Evolutionary conservation across 768 basidiomycete species (phyloP).

Genomic region (Hygrophorus pudorinus): DNA sequence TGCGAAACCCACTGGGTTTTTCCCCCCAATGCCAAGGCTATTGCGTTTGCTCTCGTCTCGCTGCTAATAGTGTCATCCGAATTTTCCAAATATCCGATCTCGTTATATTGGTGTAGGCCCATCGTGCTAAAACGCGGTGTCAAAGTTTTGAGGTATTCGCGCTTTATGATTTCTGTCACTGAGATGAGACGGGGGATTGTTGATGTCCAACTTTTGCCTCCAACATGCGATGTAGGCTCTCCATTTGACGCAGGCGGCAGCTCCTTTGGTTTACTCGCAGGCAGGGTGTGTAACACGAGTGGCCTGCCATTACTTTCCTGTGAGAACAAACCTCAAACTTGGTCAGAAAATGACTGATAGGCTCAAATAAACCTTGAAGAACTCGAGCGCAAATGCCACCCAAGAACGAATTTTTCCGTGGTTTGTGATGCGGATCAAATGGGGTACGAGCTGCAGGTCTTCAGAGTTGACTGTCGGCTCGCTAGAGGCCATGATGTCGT

Average conservation of each 20-base stretch:
- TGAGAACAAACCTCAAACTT: not conserved
- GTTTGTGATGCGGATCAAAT: slow-evolving; percentile 1
- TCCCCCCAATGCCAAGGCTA: not conserved
- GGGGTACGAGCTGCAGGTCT: not conserved
- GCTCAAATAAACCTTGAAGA: not conserved
- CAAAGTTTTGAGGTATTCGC: slow-evolving; percentile 2
- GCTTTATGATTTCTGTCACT: slow-evolving; percentile 5
- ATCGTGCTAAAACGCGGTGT: not conserved
- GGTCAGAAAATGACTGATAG: not conserved
- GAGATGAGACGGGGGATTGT: slow-evolving; percentile 4
- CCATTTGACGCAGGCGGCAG: not conserved
- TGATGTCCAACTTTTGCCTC: not conserved
- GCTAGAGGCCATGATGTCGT: too few relatives aligned
- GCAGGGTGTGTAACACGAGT: slow-evolving; percentile 1
- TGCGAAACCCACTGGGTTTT: not conserved
- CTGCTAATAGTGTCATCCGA: not conserved
- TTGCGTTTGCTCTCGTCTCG: not conserved
- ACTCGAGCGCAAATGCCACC: slow-evolving; percentile 1
- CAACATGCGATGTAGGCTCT: not conserved
- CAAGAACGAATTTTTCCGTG: slow-evolving; percentile 2
- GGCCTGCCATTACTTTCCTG: not conserved
- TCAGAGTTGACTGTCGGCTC: not conserved
- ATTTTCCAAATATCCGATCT: not conserved
- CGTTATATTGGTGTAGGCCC: slow-evolving; percentile 5
- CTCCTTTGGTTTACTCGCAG: not conserved